Base-by-base conservation (phyloP, 345 rosid genomes). In the Salix caprea region DNA sequence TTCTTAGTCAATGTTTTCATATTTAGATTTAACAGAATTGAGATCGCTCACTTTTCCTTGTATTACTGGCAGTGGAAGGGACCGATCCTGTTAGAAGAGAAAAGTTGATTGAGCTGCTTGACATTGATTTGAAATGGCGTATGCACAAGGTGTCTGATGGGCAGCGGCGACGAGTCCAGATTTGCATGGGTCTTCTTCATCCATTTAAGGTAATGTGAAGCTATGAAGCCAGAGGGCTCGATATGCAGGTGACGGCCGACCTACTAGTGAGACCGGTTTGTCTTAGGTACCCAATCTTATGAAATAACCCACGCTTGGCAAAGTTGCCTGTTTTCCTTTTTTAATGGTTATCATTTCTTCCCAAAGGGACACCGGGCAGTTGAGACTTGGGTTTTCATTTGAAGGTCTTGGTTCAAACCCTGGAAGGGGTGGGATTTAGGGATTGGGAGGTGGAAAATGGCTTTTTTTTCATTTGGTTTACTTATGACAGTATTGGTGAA, bases 121-220 rank as follows among this genome's bases (percentile, higher is more conserved):
- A 93, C 76, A 93, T 96, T 40, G 93, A 93, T 82, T 83, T 96
- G 62, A 88, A 87, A 72, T 93, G 99, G 99, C 92, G 98, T 79
- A 96, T 93, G 99, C 99, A 96, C 77, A 96, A 96, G 82, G 99
- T 92, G 36, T 96, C 99, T 70, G 99, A 96, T 82, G 99, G 99
- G 19, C 99, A 96, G 80, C 88, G 94, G 12, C 96, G 99, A 13
- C 89, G 99, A 30, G 99, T 96, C 74, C 99, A 96, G 73, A 96
- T 96, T 23, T 96, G 99, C 80, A 90, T 96, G 98, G 99, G 98
- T 73, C 98, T 96, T 74, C 93, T 96, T 82, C 90, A 87, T 79
- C 99, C 97, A 23, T 96, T 93, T 75, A 84, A 93, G 98, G 97
- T 93, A 88, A 23, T 7, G 10, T 36, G 26, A 65, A 72, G 66